These are phyloP conservation scores for Fusarium sp. DNA, from an alignment of 2,329 filamentous ascomycete species.

Conservation along the genomic window DNA sequence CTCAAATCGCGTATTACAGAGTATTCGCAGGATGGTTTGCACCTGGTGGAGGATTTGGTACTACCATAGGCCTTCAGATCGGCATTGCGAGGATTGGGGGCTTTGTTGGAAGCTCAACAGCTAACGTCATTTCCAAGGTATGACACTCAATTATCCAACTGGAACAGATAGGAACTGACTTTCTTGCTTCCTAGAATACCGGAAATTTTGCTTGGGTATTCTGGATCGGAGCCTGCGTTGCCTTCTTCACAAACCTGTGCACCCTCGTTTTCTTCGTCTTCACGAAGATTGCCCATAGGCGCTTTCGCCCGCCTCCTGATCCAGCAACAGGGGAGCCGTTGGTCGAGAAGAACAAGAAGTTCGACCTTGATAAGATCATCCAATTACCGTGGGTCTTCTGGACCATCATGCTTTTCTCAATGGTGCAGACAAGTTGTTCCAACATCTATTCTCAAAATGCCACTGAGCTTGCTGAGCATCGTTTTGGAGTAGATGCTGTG, in stretches of 20 bases:
- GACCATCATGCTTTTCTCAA: neutral
- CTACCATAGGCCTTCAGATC: neutral
- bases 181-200: fast-evolving
- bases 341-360: neutral
- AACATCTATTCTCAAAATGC: neutral
- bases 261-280: neutral
- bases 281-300: neutral
- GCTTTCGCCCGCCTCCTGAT: neutral
- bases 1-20: neutral
- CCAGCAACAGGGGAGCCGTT: neutral
- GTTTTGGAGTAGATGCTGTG: neutral
- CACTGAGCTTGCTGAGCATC: neutral
- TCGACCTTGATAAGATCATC: neutral
- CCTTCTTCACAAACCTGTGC: neutral
- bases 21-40: neutral
- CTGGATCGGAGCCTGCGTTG: neutral
- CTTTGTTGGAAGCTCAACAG: neutral
- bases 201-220: neutral
- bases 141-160: fast-evolving
- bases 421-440: neutral
- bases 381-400: neutral
- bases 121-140: neutral
- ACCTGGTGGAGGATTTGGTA: neutral
- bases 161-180: fast-evolving
- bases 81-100: fast-evolving